phyloP scores from a whole-genome alignment of 108 stramenopile species.

The Nannochloropsis salina region DNA sequence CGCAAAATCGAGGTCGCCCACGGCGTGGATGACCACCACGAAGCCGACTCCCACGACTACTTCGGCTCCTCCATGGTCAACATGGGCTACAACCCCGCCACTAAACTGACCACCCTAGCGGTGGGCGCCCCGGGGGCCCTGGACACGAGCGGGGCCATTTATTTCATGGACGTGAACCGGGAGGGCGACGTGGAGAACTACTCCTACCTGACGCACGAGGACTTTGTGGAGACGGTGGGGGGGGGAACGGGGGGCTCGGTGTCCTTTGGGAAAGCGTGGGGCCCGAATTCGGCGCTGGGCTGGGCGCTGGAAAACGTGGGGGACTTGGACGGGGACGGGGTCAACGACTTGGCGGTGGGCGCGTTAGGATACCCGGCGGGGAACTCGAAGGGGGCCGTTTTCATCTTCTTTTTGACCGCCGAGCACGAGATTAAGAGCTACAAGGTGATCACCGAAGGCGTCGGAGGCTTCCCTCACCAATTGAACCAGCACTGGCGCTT shows the following conservation, averaged over 20 bases:
- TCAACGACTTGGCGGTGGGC: conserved; percentile 6
- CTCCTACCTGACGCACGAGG: neutral
- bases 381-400: neutral
- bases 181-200: conserved; percentile 17
- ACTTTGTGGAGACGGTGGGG: neutral
- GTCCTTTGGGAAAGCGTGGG: neutral
- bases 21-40: neutral
- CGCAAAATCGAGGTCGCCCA: neutral
- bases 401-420: neutral
- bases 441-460: neutral
- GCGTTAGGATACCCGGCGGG: neutral
- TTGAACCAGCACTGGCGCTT: neutral
- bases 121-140: conserved; percentile 10
- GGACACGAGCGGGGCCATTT: conserved; percentile 11
- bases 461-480: neutral
- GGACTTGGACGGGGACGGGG: neutral
- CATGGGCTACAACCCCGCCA: neutral
- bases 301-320: conserved; percentile 16
- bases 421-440: neutral
- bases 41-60: neutral
- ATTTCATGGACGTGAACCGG: neutral
- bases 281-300: neutral
- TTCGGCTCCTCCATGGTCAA: neutral
- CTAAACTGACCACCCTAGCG: neutral
- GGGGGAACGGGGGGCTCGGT: neutral